These are phyloP conservation scores for Lolium multiflorum DNA, from an alignment of 176 grass and related monocot genomes.

Conservation along the genomic window DNA sequence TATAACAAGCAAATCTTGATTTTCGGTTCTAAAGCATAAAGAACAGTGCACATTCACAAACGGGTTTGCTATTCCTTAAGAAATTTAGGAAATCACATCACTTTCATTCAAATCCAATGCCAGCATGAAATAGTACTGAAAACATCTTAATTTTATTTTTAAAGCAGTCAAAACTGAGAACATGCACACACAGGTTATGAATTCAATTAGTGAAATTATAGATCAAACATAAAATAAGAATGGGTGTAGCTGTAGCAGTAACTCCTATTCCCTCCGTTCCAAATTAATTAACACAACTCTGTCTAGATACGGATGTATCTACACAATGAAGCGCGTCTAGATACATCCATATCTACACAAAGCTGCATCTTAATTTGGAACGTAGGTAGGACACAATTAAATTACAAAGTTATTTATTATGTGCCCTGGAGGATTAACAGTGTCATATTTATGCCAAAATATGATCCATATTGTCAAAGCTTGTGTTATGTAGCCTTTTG, in stretches of 20 bases:
- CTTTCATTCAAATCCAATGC: not conserved
- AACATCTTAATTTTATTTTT: not conserved
- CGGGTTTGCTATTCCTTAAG: not conserved
- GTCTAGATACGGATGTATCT: no score
- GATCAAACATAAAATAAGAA: not conserved
- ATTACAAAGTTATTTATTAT: not conserved
- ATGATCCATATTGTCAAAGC: not conserved
- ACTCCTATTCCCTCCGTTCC: no score
- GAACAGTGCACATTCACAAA: not conserved
- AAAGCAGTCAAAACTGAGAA: not conserved
- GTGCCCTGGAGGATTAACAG: not conserved
- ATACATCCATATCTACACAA: no score
- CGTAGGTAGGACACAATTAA: not conserved
- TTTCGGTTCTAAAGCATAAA: not conserved
- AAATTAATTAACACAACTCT: no score
- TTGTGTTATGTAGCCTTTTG: not conserved
- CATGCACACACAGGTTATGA: not conserved
- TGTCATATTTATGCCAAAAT: not conserved
- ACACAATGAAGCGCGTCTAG: no score
- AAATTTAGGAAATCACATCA: slow-evolving; percentile 4
- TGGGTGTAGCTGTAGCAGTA: not conserved
- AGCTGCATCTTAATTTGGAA: no score
- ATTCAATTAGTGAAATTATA: not conserved
- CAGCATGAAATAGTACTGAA: not conserved
- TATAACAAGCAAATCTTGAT: not conserved